These are phyloP conservation scores for Neonectria neomacrospora DNA, from an alignment of 2,329 filamentous ascomycete genomes.

Conservation along the genomic window DNA sequence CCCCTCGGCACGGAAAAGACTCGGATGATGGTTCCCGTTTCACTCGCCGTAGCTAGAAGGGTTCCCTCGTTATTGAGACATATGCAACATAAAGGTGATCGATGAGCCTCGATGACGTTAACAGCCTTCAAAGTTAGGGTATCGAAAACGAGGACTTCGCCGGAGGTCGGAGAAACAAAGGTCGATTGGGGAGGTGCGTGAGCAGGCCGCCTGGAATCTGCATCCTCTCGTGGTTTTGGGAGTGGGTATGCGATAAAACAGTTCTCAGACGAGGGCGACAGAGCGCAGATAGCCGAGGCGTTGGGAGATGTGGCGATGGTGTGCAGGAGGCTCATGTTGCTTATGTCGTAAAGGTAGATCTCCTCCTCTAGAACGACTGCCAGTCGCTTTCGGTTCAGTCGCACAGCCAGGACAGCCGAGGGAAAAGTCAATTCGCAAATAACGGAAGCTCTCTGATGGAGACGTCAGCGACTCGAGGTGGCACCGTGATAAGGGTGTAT, in stretches of 20 bases:
- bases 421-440: conserved; percentile 99
- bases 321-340: conserved; percentile 95
- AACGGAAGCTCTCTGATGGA: conserved; percentile 71
- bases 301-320: conserved; percentile 96
- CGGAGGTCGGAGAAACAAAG: conserved; percentile 85
- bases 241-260: conserved; percentile 96
- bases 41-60: conserved; percentile 90
- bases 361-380: conserved; percentile 95
- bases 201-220: conserved; percentile 70
- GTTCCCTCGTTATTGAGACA: conserved; percentile 94
- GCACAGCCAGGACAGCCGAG: conserved; percentile 93
- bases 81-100: conserved; percentile 89
- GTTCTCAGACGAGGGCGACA: conserved; percentile 94
- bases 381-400: conserved; percentile 92
- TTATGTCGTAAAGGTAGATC: conserved; percentile 98
- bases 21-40: conserved; percentile 96
- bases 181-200: conserved; percentile 86
- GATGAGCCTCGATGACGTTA: conserved; percentile 95
- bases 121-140: conserved; percentile 89
- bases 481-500: conserved; percentile 6
- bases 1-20: conserved; percentile 93
- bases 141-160: conserved; percentile 94
- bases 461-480: conserved; percentile 30
- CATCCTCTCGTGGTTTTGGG: conserved; percentile 75
- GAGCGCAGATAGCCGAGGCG: conserved; percentile 87